Evolutionary conservation across 495 filamentous ascomycete species (phyloP).

Genomic region (Xylaria venustula): DNA sequence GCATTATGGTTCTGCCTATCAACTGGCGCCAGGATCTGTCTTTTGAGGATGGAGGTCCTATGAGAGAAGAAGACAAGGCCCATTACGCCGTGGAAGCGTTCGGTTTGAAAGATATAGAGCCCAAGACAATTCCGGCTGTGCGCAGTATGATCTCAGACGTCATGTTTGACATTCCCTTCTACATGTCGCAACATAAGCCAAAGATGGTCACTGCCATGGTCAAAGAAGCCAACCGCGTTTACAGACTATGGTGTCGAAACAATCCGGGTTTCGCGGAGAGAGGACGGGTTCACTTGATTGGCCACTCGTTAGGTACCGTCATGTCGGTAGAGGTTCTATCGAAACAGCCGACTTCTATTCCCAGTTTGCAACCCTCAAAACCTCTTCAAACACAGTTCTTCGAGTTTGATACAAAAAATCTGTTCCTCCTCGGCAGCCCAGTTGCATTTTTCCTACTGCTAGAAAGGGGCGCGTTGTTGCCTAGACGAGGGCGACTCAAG

Average conservation of each 20-base stretch:
- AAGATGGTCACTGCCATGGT: conserved; percentile 91
- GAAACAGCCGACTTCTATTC: conserved; percentile 69
- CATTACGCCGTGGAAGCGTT: conserved; percentile 63
- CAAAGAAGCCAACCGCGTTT: conserved; percentile 90
- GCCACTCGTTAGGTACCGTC: conserved; percentile 88
- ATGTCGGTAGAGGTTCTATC: conserved; percentile 92
- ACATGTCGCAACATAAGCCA: conserved; percentile 90
- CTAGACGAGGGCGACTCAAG: conserved; percentile 73
- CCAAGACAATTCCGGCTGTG: conserved; percentile 82
- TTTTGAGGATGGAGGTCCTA: conserved; percentile 70
- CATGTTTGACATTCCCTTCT: conserved; percentile 96
- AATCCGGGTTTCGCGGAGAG: conserved; percentile 79
- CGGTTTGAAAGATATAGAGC: conserved; percentile 84
- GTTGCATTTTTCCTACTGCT: conserved; percentile 90
- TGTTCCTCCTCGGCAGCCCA: conserved; percentile 92
- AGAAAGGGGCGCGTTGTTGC: conserved; percentile 77
- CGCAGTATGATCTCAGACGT: conserved; percentile 91
- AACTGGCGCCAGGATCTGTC: conserved; percentile 90
- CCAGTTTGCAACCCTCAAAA: conserved; percentile 52
- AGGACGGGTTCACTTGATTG: conserved; percentile 88
- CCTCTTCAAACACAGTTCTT: conserved; percentile 60
- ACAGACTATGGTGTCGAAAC: conserved; percentile 87
- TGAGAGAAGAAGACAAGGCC: conserved; percentile 46
- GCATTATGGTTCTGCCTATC: conserved; percentile 57
- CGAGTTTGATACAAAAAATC: conserved; percentile 84